Evolutionary conservation across 176 grass and related monocot genomes (phyloP).

Genomic region (Musa itinerans): DNA sequence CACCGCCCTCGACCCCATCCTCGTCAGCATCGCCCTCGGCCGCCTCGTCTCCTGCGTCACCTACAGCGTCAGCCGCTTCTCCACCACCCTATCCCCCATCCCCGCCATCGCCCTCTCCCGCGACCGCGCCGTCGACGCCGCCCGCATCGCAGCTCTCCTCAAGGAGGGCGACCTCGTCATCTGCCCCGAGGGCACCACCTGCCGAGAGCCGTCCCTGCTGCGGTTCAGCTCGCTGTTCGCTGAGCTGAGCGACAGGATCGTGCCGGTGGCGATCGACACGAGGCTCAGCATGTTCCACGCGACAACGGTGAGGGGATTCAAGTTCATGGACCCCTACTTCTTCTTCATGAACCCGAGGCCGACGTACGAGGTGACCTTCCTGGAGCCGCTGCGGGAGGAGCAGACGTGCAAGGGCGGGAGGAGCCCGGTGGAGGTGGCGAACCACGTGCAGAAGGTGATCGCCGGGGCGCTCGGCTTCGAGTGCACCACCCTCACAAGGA

Average conservation of each 20-base stretch:
- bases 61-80: conserved; percentile 55
- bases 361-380: conserved; percentile 50
- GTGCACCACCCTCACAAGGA: conserved; percentile 47
- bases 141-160: conserved; percentile 44
- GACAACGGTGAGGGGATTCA: conserved; percentile 55
- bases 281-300: conserved; percentile 41
- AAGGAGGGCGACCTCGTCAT: conserved; percentile 58
- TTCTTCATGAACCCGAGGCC: conserved; percentile 89
- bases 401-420: conserved; percentile 42
- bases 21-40: conserved; percentile 60
- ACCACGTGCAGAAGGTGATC: conserved; percentile 56
- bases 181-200: conserved; percentile 87
- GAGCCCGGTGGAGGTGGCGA: conserved; percentile 53
- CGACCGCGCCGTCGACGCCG: conserved; percentile 31
- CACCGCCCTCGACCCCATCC: conserved; percentile 69
- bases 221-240: conserved; percentile 65
- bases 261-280: conserved; percentile 56
- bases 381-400: conserved; percentile 38
- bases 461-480: conserved; percentile 44
- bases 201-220: conserved; percentile 65
- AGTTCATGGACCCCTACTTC: conserved; percentile 63
- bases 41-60: conserved; percentile 54
- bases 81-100: conserved; percentile 46
- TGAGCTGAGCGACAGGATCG: conserved; percentile 59
- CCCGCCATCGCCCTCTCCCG: conserved; percentile 38